Evolutionary conservation across 768 basidiomycete species (phyloP).

Genomic region (Leccinum ochraceum): DNA sequence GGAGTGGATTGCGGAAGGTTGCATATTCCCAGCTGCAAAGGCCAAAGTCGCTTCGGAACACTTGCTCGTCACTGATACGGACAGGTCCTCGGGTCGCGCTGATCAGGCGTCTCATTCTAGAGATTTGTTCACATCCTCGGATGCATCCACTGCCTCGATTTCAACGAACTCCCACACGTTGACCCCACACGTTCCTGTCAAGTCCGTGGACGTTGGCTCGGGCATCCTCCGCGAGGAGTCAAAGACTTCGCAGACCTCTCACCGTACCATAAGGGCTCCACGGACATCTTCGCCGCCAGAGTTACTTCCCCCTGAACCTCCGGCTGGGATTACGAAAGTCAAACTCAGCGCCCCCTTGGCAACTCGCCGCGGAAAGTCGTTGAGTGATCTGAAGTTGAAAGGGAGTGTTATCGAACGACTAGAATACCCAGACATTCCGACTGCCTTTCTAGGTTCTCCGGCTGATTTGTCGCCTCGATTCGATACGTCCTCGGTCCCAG

Average conservation of each 20-base stretch:
- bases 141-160: conserved; percentile 4
- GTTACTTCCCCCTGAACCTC: neutral
- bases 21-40: conserved; percentile 26
- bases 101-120: conserved; percentile 6
- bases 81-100: neutral
- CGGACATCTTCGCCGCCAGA: neutral
- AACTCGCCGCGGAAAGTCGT: conserved; percentile 39
- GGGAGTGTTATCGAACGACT: conserved; percentile 16
- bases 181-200: conserved; percentile 4
- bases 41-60: conserved; percentile 7
- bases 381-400: conserved; percentile 31
- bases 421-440: conserved; percentile 44
- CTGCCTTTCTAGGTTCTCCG: conserved; percentile 42
- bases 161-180: conserved; percentile 5
- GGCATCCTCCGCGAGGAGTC: conserved; percentile 3
- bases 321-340: conserved; percentile 1
- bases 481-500: conserved; percentile 13
- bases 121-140: conserved; percentile 1
- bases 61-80: neutral
- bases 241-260: conserved; percentile 2
- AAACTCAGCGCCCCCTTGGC: conserved; percentile 33
- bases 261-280: conserved; percentile 4
- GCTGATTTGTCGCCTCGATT: conserved; percentile 34
- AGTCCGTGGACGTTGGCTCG: conserved; percentile 11
- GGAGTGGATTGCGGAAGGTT: conserved; percentile 34